Evolutionary conservation across 345 rosid species (phyloP).

Genomic region (Noccaea caerulescens): DNA sequence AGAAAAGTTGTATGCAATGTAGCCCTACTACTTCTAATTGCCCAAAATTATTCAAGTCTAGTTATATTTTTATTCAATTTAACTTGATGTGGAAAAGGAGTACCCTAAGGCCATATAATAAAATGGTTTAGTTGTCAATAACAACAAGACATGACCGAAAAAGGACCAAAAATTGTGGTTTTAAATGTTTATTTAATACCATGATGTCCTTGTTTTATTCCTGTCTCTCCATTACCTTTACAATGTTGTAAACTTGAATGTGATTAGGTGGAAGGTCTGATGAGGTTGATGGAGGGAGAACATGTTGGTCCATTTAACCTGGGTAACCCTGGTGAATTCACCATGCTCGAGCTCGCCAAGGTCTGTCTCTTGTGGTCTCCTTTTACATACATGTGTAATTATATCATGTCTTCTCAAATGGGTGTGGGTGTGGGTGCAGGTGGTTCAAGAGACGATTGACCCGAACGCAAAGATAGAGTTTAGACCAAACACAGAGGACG

Average conservation of each 20-base stretch:
- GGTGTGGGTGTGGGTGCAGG: conserved; percentile 48
- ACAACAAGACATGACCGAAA: no score
- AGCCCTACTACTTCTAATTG: background rate
- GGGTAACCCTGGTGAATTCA: conserved; percentile 98
- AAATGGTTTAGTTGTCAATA: no score
- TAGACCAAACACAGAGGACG: conserved; percentile 92
- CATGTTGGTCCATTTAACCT: conserved; percentile 98
- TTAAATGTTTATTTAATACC: background rate
- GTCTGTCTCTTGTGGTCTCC: conserved; percentile 41
- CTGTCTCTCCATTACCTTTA: background rate
- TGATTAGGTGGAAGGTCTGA: conserved; percentile 88
- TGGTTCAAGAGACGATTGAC: conserved; percentile 95
- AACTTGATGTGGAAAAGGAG: background rate
- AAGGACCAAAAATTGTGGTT: background rate
- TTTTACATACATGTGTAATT: background rate
- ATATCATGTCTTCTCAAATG: background rate
- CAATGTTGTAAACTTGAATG: conserved; percentile 1
- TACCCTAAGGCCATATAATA: background rate
- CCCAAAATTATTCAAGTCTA: no score
- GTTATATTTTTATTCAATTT: no score
- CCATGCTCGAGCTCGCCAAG: conserved; percentile 98
- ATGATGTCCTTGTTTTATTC: no score
- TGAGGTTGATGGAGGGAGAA: conserved; percentile 99
- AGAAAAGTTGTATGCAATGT: conserved; percentile 3
- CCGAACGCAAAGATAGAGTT: conserved; percentile 94